Evolutionary conservation across 129 eudicot genomes (phyloP).

Genomic region (Lactuca sativa): DNA sequence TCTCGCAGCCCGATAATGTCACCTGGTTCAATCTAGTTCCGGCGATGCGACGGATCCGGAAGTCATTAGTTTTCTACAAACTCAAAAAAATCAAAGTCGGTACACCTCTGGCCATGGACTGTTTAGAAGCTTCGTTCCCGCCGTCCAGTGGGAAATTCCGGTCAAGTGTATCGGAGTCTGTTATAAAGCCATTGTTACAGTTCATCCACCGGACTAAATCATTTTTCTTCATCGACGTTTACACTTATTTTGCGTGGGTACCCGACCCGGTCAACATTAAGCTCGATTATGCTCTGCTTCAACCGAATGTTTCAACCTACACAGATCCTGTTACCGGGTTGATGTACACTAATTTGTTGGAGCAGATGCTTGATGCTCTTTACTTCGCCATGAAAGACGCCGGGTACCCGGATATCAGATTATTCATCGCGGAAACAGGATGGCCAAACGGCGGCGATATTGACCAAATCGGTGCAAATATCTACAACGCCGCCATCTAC

Average conservation of each 20-base stretch:
- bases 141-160: conserved; percentile 67
- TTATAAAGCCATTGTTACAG: conserved; percentile 52
- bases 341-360: conserved; percentile 56
- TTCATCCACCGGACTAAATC: conserved; percentile 68
- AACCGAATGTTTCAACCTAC: conserved; percentile 27
- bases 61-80: conserved; percentile 34
- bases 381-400: conserved; percentile 59
- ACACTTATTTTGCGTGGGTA: conserved; percentile 68
- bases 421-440: conserved; percentile 83
- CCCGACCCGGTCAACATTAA: conserved; percentile 44
- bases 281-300: conserved; percentile 56
- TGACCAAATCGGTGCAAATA: conserved; percentile 67
- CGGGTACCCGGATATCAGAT: conserved; percentile 64
- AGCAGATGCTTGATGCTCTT: conserved; percentile 76
- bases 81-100: conserved; percentile 62
- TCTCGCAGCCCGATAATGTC: conserved; percentile 43
- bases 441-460: conserved; percentile 90
- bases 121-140: conserved; percentile 57
- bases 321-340: conserved; percentile 61
- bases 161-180: conserved; percentile 40
- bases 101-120: conserved; percentile 68
- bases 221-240: conserved; percentile 61
- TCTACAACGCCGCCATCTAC: conserved; percentile 80
- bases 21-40: conserved; percentile 75
- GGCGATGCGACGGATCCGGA: conserved; percentile 55